Percentiles rank a stretch among this genome's conserved stretches.
These are phyloP conservation scores for Rhinocladiella similis DNA, from an alignment of 2,329 filamentous ascomycete species.

Conservation along the genomic window DNA sequence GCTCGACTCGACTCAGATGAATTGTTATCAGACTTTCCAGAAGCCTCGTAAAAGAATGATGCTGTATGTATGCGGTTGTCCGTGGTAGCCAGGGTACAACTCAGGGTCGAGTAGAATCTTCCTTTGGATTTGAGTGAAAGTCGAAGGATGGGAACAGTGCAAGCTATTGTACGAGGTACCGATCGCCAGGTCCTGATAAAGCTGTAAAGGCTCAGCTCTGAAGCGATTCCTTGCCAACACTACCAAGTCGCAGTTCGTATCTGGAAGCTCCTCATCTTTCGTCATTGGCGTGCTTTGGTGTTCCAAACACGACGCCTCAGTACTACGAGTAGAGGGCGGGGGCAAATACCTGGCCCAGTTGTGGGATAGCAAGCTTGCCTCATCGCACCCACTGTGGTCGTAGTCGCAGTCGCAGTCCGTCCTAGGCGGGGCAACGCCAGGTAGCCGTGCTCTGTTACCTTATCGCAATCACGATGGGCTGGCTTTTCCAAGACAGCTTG, in stretches of 20 bases:
- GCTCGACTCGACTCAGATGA: too few relatives aligned
- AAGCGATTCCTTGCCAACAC: background rate
- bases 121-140: background rate
- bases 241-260: too few relatives aligned
- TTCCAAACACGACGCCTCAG: too few relatives aligned
- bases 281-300: background rate
- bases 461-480: slow-evolving; percentile 8
- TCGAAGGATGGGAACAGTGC: background rate
- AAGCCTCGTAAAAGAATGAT: background rate
- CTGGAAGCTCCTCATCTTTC: too few relatives aligned
- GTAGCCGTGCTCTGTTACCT: background rate
- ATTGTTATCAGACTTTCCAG: background rate
- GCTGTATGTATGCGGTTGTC: too few relatives aligned
- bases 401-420: too few relatives aligned
- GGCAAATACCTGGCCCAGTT: background rate
- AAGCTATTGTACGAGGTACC: background rate
- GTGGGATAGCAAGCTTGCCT: too few relatives aligned
- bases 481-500: background rate
- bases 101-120: too few relatives aligned
- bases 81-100: too few relatives aligned
- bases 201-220: background rate
- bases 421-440: too few relatives aligned
- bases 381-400: too few relatives aligned
- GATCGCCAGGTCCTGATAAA: background rate
- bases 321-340: too few relatives aligned